A percentile compares a stretch with the other conserved stretches of the same genome.
Evolutionary conservation across 257 asterid species (phyloP).

Genomic region (Solanum pennellii): DNA sequence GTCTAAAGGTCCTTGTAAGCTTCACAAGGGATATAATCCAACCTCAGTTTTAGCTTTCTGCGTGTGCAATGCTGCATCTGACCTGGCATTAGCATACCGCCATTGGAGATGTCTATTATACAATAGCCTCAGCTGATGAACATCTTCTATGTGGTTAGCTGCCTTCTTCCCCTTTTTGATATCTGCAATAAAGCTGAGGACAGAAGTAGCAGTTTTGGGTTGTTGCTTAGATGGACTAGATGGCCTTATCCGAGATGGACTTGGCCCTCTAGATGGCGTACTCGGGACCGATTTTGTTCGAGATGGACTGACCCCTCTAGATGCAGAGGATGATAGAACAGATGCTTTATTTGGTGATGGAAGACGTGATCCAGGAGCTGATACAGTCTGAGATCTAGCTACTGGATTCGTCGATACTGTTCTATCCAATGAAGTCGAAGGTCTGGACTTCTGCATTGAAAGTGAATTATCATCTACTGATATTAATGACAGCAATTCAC

Average conservation of each 20-base stretch:
- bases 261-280: conserved; percentile 53
- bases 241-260: conserved; percentile 63
- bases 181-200: conserved; percentile 70
- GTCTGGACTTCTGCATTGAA: conserved; percentile 20
- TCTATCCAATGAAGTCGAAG: conserved; percentile 42
- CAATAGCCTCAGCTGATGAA: conserved; percentile 60
- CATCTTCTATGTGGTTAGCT: conserved; percentile 65
- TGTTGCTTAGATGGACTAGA: conserved; percentile 70
- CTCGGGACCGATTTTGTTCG: conserved; percentile 24
- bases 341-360: conserved; percentile 41
- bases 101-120: conserved; percentile 89
- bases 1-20: background rate
- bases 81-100: conserved; percentile 65
- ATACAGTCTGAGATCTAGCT: conserved; percentile 35
- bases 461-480: conserved; percentile 37
- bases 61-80: conserved; percentile 30
- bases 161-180: conserved; percentile 63
- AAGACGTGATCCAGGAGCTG: conserved; percentile 40
- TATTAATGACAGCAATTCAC: conserved; percentile 27
- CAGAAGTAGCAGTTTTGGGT: conserved; percentile 56
- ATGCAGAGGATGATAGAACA: conserved; percentile 18
- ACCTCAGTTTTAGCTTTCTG: conserved; percentile 77
- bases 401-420: conserved; percentile 30
- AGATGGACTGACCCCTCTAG: conserved; percentile 59
- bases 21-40: conserved; percentile 3